These are phyloP conservation scores for Leavenworthia alabamica DNA, from an alignment of 345 rosid genomes.

Conservation along the genomic window DNA sequence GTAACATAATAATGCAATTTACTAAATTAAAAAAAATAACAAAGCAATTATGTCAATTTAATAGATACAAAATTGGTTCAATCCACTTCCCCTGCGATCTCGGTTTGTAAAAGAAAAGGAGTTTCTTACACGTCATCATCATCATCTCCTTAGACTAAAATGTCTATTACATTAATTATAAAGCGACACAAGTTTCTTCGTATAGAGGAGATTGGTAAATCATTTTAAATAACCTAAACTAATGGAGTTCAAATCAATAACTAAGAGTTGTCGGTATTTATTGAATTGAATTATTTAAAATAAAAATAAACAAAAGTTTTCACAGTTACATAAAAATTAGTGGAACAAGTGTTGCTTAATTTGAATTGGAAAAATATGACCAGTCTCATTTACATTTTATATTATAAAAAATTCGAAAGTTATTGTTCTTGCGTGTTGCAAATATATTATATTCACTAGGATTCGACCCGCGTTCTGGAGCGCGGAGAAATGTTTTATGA, in stretches of 20 bases:
- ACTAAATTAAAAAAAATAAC: not conserved
- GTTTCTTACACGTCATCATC: constrained; percentile 12
- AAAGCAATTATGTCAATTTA: not conserved
- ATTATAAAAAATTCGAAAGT: not conserved
- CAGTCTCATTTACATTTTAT: not conserved
- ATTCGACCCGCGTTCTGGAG: too few species aligned
- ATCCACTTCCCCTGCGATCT: constrained; percentile 31
- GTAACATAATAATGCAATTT: not conserved
- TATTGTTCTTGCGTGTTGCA: not conserved
- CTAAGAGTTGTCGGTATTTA: not conserved
- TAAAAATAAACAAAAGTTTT: not conserved
- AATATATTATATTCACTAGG: not conserved
- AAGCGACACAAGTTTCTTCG: not conserved
- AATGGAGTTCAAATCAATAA: not conserved
- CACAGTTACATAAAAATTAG: not conserved
- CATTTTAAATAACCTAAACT: not conserved
- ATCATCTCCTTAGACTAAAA: not conserved
- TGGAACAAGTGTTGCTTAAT: constrained; percentile 13
- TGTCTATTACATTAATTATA: not conserved
- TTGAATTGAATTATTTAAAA: not conserved
- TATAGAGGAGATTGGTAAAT: not conserved
- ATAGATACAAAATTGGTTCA: constrained; percentile 3
- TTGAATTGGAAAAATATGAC: not conserved
- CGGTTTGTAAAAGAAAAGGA: constrained; percentile 13
- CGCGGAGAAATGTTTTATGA: too few species aligned